Evolutionary conservation across 1,284 basidiomycete genomes (phyloP).

Genomic region (Ustilago loliicola): DNA sequence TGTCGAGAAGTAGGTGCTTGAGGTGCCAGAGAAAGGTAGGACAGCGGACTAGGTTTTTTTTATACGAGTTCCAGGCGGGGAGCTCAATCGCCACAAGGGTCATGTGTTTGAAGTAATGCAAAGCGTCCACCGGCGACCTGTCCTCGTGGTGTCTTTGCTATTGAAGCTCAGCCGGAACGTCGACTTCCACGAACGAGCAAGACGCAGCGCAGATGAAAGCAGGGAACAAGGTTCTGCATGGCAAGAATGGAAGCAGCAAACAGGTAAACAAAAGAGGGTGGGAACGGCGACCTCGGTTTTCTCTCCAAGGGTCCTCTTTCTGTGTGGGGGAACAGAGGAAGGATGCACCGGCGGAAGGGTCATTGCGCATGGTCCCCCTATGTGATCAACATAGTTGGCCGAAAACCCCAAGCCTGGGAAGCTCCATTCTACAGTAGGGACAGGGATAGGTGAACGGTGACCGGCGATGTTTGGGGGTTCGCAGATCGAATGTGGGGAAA

Average conservation of each 20-base stretch:
- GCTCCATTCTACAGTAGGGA: background rate
- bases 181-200: background rate
- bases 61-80: background rate
- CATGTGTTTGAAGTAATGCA: background rate
- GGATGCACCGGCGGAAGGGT: background rate
- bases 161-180: background rate
- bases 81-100: background rate
- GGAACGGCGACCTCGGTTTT: background rate
- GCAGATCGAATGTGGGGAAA: background rate
- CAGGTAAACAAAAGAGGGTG: background rate
- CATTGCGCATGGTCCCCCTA: background rate
- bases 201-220: background rate
- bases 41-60: background rate
- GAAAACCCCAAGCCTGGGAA: background rate
- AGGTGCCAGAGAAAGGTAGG: background rate
- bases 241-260: background rate
- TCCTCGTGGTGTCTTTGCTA: background rate
- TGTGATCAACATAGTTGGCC: background rate
- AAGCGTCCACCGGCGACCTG: constrained; percentile 4
- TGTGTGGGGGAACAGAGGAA: background rate
- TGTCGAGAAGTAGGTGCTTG: background rate
- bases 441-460: background rate
- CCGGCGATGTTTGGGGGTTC: background rate
- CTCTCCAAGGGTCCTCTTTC: background rate
- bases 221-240: background rate